Conservation (phyloP, 352 stramenopile species). For the Aphanomyces astaci region DNA sequence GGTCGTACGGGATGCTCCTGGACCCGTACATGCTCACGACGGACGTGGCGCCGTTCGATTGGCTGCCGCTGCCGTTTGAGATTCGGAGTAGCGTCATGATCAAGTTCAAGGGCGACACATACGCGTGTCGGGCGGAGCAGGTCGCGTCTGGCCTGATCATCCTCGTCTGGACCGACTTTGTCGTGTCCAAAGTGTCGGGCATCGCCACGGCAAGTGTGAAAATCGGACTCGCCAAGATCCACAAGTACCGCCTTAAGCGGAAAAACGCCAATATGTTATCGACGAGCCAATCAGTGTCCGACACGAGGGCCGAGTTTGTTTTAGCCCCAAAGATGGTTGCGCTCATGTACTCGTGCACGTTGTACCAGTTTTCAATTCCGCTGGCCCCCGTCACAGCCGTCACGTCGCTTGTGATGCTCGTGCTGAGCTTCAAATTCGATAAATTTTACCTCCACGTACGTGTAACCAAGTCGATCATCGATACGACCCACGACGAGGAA, state of each 20-base stretch:
- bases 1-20: conserved; percentile 59
- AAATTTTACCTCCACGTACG: conserved; percentile 61
- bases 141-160: conserved; percentile 53
- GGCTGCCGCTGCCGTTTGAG: conserved; percentile 10
- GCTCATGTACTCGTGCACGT: conserved; percentile 68
- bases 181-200: conserved; percentile 47
- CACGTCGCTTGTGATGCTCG: conserved; percentile 43
- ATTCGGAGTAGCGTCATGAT: conserved; percentile 59
- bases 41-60: conserved; percentile 21
- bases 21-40: conserved; percentile 56
- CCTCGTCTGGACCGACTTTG: conserved; percentile 70
- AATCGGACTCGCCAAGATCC: conserved; percentile 24
- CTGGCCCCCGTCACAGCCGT: conserved; percentile 52
- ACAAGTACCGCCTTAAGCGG: conserved; percentile 22
- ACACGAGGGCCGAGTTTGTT: conserved; percentile 43
- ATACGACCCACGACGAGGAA: too few species aligned
- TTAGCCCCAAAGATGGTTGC: conserved; percentile 79
- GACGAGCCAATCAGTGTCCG: background rate
- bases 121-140: conserved; percentile 52
- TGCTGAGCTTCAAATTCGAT: conserved; percentile 80
- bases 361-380: conserved; percentile 59
- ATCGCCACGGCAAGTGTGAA: conserved; percentile 31
- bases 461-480: too few species aligned
- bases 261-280: conserved; percentile 15
- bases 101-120: conserved; percentile 44